Evolutionary conservation across 1,284 basidiomycete genomes (phyloP), one percentile per base, ranked within the genome.

Genomic region (Meira nashicola): DNA sequence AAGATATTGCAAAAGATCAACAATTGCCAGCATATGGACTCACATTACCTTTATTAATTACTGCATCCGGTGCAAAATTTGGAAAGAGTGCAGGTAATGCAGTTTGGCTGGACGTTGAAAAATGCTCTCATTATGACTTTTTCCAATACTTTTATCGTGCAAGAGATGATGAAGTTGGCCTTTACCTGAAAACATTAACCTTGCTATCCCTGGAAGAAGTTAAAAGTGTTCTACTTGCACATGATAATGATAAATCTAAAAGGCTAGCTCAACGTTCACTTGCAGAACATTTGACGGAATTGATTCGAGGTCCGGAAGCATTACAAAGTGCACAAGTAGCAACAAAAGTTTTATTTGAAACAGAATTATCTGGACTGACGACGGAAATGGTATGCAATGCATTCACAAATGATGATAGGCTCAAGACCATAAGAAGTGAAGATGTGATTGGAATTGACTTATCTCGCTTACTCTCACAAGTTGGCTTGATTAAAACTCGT

Each of bases 61-160:
- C 90, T 0, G 82, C 88, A 0, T 84, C 83, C 0, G 95, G 95
- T 1, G 89, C 91, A 70, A 99, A 98, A 81, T 95, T 98, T 78
- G 95, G 95, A 12, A 99, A 99, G 83, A 90, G 88, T 65, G 89
- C 91, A 0, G 94, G 94, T 0, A 98, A 97, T 74, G 94, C 95
- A 0, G 81, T 99, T 0, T 97, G 94, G 89, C 81, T 76, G 0
- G 55, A 57, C 8, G 15, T 17, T 1, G 38, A 25, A 0, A 40
- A 63, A 17, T 64, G 66, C n/a, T 58, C 56, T 11, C 71, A 76
- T 58, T 60, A 68, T 17, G 64, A 72, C 6, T 70, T 77, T 25
- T 76, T 72, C 55, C 77, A 98, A 90, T 97, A 93, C 81, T 97
- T 96, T 80, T 76, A 92, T 44, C 85, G 88, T 59, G 85, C 88